Evolutionary conservation across 768 basidiomycete genomes (phyloP).

Genomic region (Termitomyces sp.): DNA sequence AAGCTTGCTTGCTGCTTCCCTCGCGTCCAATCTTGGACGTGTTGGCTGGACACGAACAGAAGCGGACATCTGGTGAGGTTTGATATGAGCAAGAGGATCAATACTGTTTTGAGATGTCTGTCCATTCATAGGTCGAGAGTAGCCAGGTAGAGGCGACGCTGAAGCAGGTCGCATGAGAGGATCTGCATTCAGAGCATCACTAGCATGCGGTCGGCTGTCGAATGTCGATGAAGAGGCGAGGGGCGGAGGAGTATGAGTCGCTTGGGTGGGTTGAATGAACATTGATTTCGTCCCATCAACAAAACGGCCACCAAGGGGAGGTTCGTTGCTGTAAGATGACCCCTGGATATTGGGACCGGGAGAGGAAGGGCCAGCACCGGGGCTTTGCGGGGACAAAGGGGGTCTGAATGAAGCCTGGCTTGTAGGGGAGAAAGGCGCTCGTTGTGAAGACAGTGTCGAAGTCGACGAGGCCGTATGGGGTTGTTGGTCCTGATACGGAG

Average conservation of each 20-base stretch:
- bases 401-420: conserved; percentile 12
- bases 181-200: conserved; percentile 32
- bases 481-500: conserved; percentile 20
- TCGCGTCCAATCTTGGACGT: conserved; percentile 74
- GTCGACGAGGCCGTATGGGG: conserved; percentile 26
- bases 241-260: conserved; percentile 32
- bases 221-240: conserved; percentile 33
- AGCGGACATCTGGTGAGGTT: conserved; percentile 62
- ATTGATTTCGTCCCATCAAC: conserved; percentile 79
- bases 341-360: conserved; percentile 29
- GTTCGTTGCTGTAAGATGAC: conserved; percentile 31
- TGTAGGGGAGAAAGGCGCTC: conserved; percentile 17
- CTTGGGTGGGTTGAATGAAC: conserved; percentile 57
- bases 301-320: conserved; percentile 62
- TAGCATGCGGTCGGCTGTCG: conserved; percentile 18
- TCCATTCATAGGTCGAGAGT: conserved; percentile 18
- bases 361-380: conserved; percentile 55
- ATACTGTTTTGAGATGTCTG: conserved; percentile 29
- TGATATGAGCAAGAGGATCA: conserved; percentile 64
- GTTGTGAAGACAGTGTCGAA: conserved; percentile 21
- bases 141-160: conserved; percentile 27
- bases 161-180: conserved; percentile 24
- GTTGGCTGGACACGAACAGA: conserved; percentile 74
- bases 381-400: conserved; percentile 39
- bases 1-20: conserved; percentile 84